Evolutionary conservation across 345 rosid species (phyloP).

Genomic region (Eucalyptus tenuipes): DNA sequence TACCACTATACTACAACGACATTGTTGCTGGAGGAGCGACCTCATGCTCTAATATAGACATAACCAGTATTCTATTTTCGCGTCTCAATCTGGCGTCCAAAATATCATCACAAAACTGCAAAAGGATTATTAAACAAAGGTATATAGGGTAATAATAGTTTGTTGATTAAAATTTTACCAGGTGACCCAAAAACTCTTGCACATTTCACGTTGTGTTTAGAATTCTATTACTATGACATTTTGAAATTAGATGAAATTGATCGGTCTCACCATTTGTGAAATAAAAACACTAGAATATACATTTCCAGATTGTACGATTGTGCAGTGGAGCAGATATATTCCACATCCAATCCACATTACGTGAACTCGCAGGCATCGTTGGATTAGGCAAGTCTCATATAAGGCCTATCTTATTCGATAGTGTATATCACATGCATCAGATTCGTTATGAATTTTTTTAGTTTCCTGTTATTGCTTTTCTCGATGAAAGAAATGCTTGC

Average conservation of each 20-base stretch:
- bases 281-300: not conserved
- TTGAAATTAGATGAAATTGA: not conserved
- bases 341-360: not conserved
- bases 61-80: no score
- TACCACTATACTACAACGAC: slow-evolving; percentile 96
- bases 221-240: not conserved
- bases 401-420: not conserved
- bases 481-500: not conserved
- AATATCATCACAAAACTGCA: not conserved
- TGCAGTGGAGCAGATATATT: not conserved
- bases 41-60: rapidly evolving
- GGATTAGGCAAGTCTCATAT: not conserved
- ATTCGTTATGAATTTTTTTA: not conserved
- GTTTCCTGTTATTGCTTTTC: not conserved
- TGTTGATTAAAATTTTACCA: not conserved
- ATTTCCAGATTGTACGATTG: not conserved
- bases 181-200: not conserved
- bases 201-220: not conserved
- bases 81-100: not conserved
- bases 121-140: not conserved
- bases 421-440: not conserved
- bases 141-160: not conserved
- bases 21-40: rapidly evolving
- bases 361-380: not conserved
- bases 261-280: not conserved